Evolutionary conservation across 768 basidiomycete species (phyloP), one percentile per base, ranked within the genome.

Genomic region (Phlegmacium glaucopus): DNA sequence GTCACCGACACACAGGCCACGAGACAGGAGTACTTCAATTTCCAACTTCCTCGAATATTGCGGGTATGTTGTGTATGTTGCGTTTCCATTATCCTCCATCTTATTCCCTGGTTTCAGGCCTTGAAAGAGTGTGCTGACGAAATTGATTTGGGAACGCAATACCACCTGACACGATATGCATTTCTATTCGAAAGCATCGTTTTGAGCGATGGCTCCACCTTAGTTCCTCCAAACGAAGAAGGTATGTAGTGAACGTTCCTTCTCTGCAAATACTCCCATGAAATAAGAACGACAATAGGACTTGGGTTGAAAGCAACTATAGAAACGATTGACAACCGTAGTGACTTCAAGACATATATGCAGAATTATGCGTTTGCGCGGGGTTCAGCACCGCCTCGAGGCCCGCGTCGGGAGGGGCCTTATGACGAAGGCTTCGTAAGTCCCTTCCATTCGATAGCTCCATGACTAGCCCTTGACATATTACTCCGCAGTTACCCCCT

Each of bases 1-100:
- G 85, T 96, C 26, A 81, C 79, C 11, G 93, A 97, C 53, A 91
- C 89, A 10, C 94, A 97, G 64, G 72, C 83, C 4, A 83, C 91
- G 71, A 79, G 94, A 51, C 94, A 97, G 65, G 96, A 99, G 61
- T 98, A 97, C 65, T 99, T 96, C 68, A 95, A 97, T 64, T 89
- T 95, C 60, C 95, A 97, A 59, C 71, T 97, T 34, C 96, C 96
- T 45, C 86, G 93, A 55, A 90, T 97, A 48, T 68, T 99, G 32
- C 79, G 96, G 43, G 94, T 94, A 62, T 61, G 89, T 77, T 36
- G 18, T 29, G 11, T n/a, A 28, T 30, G n/a, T 38, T 44, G 49
- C 15, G 26, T 30, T 27, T 28, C 25, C 17, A 18, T 28, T 9
- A 22, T 13, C 32, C 18, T 16, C 29, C 29, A 32, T 34, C n/a